Evolutionary conservation across 345 rosid genomes (phyloP), one percentile per base, ranked within the genome.

Genomic region (Rhodamnia argentea): DNA sequence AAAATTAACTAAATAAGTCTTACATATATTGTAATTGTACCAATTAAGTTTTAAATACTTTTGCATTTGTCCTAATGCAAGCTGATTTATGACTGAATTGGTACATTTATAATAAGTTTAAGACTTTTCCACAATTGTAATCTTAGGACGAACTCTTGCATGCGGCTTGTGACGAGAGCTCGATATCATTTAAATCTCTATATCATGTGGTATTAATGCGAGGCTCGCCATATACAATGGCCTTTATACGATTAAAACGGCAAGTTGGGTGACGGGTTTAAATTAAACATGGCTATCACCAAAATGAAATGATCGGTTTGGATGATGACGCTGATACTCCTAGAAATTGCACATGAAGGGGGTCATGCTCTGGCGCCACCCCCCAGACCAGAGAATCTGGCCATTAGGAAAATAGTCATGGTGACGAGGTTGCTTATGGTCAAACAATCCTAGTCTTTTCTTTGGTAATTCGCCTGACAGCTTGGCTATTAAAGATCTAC

Each of bases 261-360:
- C 4, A 5, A 64, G 44, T 29, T 3, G 0, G 1, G 23, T 9
- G 18, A 16, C 0, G 1, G 12, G 0, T 15, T 64, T 29, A n/a
- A 60, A 27, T 1, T 60, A 27, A 27, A 27, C 27, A 0, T 20
- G 10, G 74, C 20, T 13, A 27, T 60, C 14, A 9, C 20, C 27
- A 27, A 4, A 8, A 60, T 14, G 75, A 32, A 32, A 70, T 4
- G 44, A 32, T 32, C 23, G 10, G 18, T 70, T 32, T 32, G 26
- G 57, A 18, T 10, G 57, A 20, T 3, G 9, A 15, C 57, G 1
- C 24, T 20, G 24, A 20, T 55, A 8, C 8, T 56, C 23, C 26
- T 57, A 32, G 47, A 70, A 4, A 37, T 18, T 18, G 47, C 26
- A 32, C 26, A 9, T 4, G 1, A 64, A 64, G 42, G 15, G 1